These are phyloP conservation scores for Brassica carinata DNA, from an alignment of 345 rosid genomes.

Conservation along the genomic window DNA sequence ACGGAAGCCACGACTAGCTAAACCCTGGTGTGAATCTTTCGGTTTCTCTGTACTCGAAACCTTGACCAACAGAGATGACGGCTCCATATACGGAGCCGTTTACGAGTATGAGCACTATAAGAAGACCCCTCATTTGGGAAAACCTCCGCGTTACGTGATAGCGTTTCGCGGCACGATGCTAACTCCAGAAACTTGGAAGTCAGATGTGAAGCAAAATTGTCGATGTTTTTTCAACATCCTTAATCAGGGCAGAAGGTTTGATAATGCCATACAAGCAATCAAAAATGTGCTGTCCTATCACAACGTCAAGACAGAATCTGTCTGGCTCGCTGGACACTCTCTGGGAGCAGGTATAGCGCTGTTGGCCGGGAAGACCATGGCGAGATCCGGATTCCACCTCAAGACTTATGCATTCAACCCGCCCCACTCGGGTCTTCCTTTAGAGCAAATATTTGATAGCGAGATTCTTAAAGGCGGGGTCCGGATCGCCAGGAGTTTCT, in stretches of 20 bases:
- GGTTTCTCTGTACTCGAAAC: conserved; percentile 40
- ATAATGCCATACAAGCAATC: conserved; percentile 44
- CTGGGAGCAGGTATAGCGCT: conserved; percentile 63
- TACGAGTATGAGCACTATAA: no score
- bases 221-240: conserved; percentile 41
- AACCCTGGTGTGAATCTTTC: not conserved
- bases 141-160: no score
- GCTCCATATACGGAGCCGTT: no score
- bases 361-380: conserved; percentile 57
- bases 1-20: conserved; percentile 30
- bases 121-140: no score
- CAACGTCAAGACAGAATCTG: not conserved
- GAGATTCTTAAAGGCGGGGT: conserved; percentile 43
- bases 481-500: conserved; percentile 39
- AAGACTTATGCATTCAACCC: conserved; percentile 62
- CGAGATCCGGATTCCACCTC: conserved; percentile 29
- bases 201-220: conserved; percentile 43
- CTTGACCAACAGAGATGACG: no score
- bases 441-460: conserved; percentile 39
- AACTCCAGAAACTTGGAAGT: conserved; percentile 17
- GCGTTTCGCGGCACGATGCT: conserved; percentile 18
- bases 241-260: conserved; percentile 42
- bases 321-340: conserved; percentile 41
- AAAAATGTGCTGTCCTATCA: conserved; percentile 21
- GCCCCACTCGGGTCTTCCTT: conserved; percentile 48